Evolutionary conservation across 2,329 filamentous ascomycete species (phyloP).

Genomic region (Aspergillus jensenii): DNA sequence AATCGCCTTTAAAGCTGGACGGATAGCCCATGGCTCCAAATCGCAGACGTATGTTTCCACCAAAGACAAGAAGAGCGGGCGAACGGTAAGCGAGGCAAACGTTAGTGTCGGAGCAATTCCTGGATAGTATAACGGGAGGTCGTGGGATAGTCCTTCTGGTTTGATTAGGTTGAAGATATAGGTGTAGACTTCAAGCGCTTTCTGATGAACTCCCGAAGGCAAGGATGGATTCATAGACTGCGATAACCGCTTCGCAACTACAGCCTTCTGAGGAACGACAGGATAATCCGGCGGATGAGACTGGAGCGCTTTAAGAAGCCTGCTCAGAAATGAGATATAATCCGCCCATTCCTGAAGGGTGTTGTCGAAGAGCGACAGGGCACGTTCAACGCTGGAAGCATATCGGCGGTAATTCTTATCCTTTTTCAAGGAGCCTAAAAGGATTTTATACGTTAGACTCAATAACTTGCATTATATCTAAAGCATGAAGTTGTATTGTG

Average conservation of each 20-base stretch:
- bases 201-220: constrained; percentile 96
- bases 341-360: constrained; percentile 98
- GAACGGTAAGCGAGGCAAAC: constrained; percentile 89
- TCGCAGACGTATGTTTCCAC: constrained; percentile 77
- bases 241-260: constrained; percentile 84
- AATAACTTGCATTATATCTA: neutral
- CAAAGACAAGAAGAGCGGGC: constrained; percentile 79
- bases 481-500: neutral
- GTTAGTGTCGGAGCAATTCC: constrained; percentile 86
- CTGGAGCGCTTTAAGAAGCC: constrained; percentile 91
- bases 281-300: constrained; percentile 71
- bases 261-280: constrained; percentile 75
- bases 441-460: neutral
- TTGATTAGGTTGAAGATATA: constrained; percentile 87
- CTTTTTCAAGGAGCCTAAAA: constrained; percentile 46
- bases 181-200: constrained; percentile 88
- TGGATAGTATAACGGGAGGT: constrained; percentile 84
- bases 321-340: constrained; percentile 94
- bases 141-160: constrained; percentile 72
- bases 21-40: constrained; percentile 68
- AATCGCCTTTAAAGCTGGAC: constrained; percentile 86
- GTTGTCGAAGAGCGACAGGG: constrained; percentile 86
- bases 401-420: constrained; percentile 80
- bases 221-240: constrained; percentile 93
- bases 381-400: constrained; percentile 81